Base-by-base conservation (phyloP, 1,139 yeast genomes). In the Starmera stellimalicola region DNA sequence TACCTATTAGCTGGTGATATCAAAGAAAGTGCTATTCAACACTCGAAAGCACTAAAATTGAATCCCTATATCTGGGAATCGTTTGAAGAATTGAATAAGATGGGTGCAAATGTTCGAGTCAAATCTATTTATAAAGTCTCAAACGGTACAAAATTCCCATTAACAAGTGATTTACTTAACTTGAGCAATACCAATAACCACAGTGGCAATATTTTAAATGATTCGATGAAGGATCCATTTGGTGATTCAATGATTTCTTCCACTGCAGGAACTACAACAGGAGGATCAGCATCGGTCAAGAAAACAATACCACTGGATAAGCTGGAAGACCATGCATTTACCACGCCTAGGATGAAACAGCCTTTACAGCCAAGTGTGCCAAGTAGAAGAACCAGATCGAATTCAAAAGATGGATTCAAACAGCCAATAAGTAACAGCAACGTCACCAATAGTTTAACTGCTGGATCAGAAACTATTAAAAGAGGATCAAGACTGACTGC, bases 21-120 rank as follows among this genome's bases (percentile, higher is more conserved):
- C 7, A 73, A 76, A 41, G 73, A 76, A 39, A 77, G 94, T 36
- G 71, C 81, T 0, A 60, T 77, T 33, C 70, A 75, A 47, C 83
- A 78, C 54, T 70, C 83, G 0, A 72, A 70, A 43, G 83, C 93
- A 0, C 62, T 85, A 37, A 72, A 73, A 39, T 57, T 68, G 38
- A 83, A 91, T 52, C 95, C 94, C 18, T 84, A 68, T 52, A 68
- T 85, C 33, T 87, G 93, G 70, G 96, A 85, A 50, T 88, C 96
- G 0, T 75, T 83, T 41, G 85, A 81, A 45, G 77, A 78, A 29
- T 61, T 91, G 31, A 77, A 91, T 49, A 69, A 70, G 38, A 62
- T 83, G 51, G 88, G 91, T 10, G 82, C 80, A 18, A 70, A 73
- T 40, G 68, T 84, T 18, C 67, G 73, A 33, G 76, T 77, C 7